Evolutionary conservation across 345 rosid genomes (phyloP).

Genomic region (Boechera retrofracta): DNA sequence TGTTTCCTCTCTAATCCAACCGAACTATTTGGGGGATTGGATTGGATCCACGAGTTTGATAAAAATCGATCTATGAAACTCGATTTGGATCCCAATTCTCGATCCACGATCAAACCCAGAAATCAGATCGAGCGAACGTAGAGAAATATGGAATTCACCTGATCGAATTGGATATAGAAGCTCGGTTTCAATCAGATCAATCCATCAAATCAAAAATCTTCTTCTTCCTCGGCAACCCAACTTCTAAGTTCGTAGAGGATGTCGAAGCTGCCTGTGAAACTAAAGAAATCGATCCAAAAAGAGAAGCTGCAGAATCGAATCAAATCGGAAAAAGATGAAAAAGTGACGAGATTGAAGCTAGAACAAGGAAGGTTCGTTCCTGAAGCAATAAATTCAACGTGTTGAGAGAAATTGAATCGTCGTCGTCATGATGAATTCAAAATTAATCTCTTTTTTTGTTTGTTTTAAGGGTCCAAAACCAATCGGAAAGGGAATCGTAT

Average conservation of each 20-base stretch:
- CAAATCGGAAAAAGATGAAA: background rate
- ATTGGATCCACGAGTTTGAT: background rate
- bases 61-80: constrained; percentile 15
- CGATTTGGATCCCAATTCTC: background rate
- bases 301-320: constrained; percentile 33
- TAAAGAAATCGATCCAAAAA: background rate
- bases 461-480: background rate
- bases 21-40: background rate
- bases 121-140: constrained; percentile 21
- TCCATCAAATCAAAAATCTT: background rate
- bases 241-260: background rate
- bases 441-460: background rate
- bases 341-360: background rate
- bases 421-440: constrained; percentile 29
- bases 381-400: background rate
- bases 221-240: background rate
- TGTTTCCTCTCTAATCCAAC: background rate
- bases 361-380: background rate
- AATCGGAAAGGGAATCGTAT: constrained; percentile 23
- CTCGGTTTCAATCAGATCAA: constrained; percentile 21
- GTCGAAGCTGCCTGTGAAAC: background rate
- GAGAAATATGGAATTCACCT: constrained; percentile 27
- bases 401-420: background rate
- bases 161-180: background rate
- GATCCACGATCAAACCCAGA: constrained; percentile 33